A percentile compares a stretch with the other conserved stretches of the same genome.
phyloP scores from a whole-genome alignment of 2,329 filamentous ascomycete species.

The Chaetomiaceae sp. region DNA sequence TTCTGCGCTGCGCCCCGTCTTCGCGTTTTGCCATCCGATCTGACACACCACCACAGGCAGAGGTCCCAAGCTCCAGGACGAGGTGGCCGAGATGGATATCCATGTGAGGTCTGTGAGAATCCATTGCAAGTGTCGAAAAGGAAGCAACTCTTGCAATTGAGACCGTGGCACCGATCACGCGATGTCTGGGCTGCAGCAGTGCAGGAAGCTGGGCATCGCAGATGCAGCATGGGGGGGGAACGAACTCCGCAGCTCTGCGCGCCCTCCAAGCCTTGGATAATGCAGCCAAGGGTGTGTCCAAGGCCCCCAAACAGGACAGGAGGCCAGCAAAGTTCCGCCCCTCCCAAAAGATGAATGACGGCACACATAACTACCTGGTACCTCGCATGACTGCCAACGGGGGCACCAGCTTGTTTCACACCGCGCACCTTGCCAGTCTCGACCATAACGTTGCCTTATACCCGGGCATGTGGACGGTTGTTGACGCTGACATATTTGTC shows the following conservation, averaged over 20 bases:
- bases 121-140: too few relatives aligned
- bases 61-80: too few relatives aligned
- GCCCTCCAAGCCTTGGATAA: neutral
- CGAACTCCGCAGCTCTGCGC: too few relatives aligned
- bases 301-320: neutral
- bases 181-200: too few relatives aligned
- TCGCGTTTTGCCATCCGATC: neutral
- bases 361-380: constrained; percentile 11
- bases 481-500: too few relatives aligned
- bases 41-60: neutral
- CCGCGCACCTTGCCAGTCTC: neutral
- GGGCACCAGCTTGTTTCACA: constrained; percentile 3
- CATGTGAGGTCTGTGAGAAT: too few relatives aligned
- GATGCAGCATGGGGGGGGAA: neutral
- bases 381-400: constrained; percentile 7
- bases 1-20: neutral
- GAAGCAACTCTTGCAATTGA: too few relatives aligned
- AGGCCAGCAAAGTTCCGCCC: neutral
- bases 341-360: constrained; percentile 9
- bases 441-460: too few relatives aligned
- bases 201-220: neutral
- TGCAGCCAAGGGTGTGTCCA: neutral
- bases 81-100: too few relatives aligned
- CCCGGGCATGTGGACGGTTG: neutral
- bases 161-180: too few relatives aligned